Evolutionary conservation across 2,329 filamentous ascomycete species (phyloP), one percentile per base, ranked within the genome.

Genomic region (Aspergillus novoparasiticus): DNA sequence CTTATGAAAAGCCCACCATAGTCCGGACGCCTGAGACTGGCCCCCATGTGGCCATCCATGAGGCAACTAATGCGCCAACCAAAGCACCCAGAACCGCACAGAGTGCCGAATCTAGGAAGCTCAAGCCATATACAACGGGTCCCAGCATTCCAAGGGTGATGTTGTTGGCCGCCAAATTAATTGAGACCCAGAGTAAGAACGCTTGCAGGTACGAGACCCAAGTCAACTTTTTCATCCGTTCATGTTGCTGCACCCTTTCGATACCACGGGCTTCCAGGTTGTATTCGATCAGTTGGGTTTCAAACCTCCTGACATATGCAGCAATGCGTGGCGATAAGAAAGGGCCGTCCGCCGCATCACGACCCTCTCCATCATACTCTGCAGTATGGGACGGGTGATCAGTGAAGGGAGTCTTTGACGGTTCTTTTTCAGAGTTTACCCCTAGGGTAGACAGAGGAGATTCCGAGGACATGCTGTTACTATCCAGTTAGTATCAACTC

Each of bases 101-200:
- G 3, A 89, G 72, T 8, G 82, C 80, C 51, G 84, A 81, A 69
- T 89, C 87, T 16, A 80, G 67, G 66, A 89, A 89, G 23, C 85
- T 83, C 6, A 90, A 78, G 4, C 80, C 81, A 73, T 85, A 89
- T 1, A 87, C 81, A 2, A 83, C 81, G 1, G 86, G 85, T 0
- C 87, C 87, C 21, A 89, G 80, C 82, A 88, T 87, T 0, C 86
- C 87, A n/a, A 89, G 78, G 0, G 86, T 87, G 51, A 89, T 83
- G 66, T 89, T 89, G 75, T 89, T 88, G 30, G 87, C 84, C 2
- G 85, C 85, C 11, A 89, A 77, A 69, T 89, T 89, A 72, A 88
- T 83, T 11, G 84, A 86, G 64, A 88, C 82, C 87, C 87, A 89
- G 56, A 89, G 75, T 54, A 87, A 73, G 21, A 82, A 82, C 26